phyloP scores from a whole-genome alignment of 371 early-diverging fungal genomes.

The Lichtheimia ornata region DNA sequence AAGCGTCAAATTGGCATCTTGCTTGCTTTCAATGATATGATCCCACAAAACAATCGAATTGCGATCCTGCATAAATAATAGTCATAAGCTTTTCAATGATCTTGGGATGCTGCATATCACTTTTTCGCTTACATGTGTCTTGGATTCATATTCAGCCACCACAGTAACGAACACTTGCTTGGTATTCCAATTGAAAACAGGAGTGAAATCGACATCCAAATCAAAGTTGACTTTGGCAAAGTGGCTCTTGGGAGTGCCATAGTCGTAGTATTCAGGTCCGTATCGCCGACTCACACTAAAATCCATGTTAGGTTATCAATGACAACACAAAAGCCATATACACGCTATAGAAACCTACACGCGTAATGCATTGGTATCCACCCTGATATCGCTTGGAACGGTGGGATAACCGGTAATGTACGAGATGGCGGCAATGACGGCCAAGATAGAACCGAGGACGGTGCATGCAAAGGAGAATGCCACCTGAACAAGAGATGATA shows the following conservation, averaged over 20 bases:
- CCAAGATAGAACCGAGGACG: conserved; percentile 62
- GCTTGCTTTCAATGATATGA: conserved; percentile 74
- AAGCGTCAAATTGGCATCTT: conserved; percentile 66
- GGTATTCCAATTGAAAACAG: conserved; percentile 95
- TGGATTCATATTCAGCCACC: conserved; percentile 82
- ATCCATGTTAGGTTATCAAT: neutral
- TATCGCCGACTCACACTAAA: conserved; percentile 57
- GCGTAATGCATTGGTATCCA: conserved; percentile 52
- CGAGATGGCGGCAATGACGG: conserved; percentile 52
- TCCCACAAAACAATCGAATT: conserved; percentile 95
- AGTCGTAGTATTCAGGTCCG: conserved; percentile 67
- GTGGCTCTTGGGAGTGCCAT: conserved; percentile 61
- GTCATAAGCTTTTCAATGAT: neutral
- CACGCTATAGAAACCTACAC: conserved; percentile 44
- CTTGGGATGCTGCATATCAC: neutral
- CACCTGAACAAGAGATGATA: conserved; percentile 25
- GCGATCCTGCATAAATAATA: conserved; percentile 26
- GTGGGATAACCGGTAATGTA: conserved; percentile 48
- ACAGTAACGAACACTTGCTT: conserved; percentile 92
- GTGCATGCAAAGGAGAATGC: conserved; percentile 71
- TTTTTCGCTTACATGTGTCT: conserved; percentile 51
- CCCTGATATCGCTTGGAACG: conserved; percentile 32
- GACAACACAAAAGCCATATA: neutral
- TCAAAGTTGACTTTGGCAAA: conserved; percentile 72
- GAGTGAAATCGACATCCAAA: conserved; percentile 82